A percentile compares a stretch with the other conserved stretches of the same genome.
phyloP scores from a whole-genome alignment of 306 rosid species.

The Astragalus membranaceus region DNA sequence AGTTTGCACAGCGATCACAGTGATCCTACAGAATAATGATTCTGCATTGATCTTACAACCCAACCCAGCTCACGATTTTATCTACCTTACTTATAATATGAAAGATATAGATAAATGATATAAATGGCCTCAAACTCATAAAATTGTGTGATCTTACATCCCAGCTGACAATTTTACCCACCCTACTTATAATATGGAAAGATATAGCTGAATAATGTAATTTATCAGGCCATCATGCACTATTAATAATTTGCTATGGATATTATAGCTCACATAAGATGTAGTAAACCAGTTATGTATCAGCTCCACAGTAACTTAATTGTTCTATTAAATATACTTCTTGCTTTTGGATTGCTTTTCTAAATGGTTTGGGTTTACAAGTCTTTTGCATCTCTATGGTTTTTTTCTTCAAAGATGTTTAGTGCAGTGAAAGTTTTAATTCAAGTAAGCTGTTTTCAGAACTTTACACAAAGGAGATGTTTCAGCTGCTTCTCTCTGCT shows the following conservation, averaged over 20 bases:
- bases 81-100: no score
- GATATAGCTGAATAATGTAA: not conserved
- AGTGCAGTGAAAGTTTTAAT: not conserved
- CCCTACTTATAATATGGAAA: not conserved
- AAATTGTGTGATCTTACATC: no score
- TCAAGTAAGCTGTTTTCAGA: conserved; percentile 40
- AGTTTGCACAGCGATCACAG: no score
- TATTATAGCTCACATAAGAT: not conserved
- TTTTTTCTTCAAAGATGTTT: not conserved
- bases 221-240: not conserved
- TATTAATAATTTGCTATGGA: not conserved
- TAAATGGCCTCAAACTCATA: no score
- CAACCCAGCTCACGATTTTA: no score
- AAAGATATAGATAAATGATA: no score
- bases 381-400: not conserved
- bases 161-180: not conserved
- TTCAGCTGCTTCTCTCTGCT: conserved; percentile 79
- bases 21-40: no score
- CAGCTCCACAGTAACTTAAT: not conserved
- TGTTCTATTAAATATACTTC: not conserved
- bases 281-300: not conserved
- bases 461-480: conserved; percentile 75
- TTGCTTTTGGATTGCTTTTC: not conserved
- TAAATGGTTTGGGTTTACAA: not conserved
- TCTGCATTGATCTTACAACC: no score